Percentiles rank a stretch among this genome's conserved stretches.
Conservation (phyloP, 495 filamentous ascomycete species). For the Penicillium paxilli region DNA sequence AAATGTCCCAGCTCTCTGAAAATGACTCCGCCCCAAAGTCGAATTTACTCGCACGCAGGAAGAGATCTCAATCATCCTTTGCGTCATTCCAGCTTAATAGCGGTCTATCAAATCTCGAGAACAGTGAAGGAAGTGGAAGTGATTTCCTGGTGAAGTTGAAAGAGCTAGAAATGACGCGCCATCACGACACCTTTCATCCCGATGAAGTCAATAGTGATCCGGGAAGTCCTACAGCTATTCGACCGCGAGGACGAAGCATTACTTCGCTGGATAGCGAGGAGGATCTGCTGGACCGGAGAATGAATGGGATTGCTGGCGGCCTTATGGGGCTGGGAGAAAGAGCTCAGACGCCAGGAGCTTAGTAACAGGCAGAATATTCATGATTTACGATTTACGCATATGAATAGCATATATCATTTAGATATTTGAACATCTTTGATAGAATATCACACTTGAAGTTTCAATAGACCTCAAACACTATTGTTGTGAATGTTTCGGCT, state of each 20-base stretch:
- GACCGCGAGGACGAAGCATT: slow-evolving; percentile 54
- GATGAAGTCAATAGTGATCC: slow-evolving; percentile 25
- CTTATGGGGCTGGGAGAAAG: slow-evolving; percentile 67
- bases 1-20: slow-evolving; percentile 23
- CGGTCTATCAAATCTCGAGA: slow-evolving; percentile 8
- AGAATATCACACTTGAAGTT: no score
- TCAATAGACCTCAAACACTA: no score
- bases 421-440: no score
- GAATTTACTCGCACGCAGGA: slow-evolving; percentile 6
- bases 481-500: no score
- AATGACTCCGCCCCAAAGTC: not conserved
- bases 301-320: slow-evolving; percentile 78
- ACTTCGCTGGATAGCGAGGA: slow-evolving; percentile 79
- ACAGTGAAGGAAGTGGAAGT: slow-evolving; percentile 14
- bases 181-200: slow-evolving; percentile 11
- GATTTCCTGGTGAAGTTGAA: slow-evolving; percentile 27
- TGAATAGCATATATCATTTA: not conserved
- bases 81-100: slow-evolving; percentile 10
- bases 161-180: slow-evolving; percentile 13
- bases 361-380: slow-evolving; percentile 6
- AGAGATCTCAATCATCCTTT: slow-evolving; percentile 20
- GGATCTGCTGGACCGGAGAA: slow-evolving; percentile 78
- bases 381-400: slow-evolving; percentile 10
- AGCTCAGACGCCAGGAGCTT: slow-evolving; percentile 35
- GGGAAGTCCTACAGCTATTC: slow-evolving; percentile 19